Evolutionary conservation across 768 basidiomycete genomes (phyloP).

Genomic region (Paxillus rubicundulus): DNA sequence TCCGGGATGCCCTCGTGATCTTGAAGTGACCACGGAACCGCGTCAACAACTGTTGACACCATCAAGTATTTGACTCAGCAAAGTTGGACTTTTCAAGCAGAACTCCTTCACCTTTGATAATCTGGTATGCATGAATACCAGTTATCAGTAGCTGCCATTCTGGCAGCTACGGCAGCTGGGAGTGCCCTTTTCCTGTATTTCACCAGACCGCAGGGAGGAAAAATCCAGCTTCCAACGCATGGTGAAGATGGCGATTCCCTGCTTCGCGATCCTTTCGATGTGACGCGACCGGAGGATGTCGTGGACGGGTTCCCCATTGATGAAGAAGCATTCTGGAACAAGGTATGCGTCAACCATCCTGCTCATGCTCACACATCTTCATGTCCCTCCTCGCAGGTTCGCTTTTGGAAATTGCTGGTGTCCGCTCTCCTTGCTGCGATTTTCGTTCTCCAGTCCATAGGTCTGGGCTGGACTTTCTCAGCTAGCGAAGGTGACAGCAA

Average conservation of each 20-base stretch:
- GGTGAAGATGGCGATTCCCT: conserved; percentile 24
- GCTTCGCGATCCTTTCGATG: conserved; percentile 59
- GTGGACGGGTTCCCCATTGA: conserved; percentile 66
- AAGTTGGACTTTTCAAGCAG: neutral
- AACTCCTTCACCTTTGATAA: neutral
- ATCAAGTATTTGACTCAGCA: too few relatives aligned
- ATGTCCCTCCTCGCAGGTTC: conserved; percentile 44
- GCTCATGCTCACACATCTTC: neutral
- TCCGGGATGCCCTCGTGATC: too few relatives aligned
- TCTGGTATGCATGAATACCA: conserved; percentile 58
- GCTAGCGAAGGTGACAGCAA: conserved; percentile 30
- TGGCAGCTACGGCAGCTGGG: conserved; percentile 41
- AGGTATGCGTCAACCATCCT: conserved; percentile 31
- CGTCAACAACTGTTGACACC: too few relatives aligned
- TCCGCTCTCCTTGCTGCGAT: conserved; percentile 44
- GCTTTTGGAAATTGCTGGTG: conserved; percentile 54
- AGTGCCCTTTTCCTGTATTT: conserved; percentile 47
- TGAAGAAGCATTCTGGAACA: conserved; percentile 57
- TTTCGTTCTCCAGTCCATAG: conserved; percentile 49
- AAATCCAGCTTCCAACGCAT: conserved; percentile 47
- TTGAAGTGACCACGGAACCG: too few relatives aligned
- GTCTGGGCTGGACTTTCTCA: conserved; percentile 48
- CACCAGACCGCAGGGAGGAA: conserved; percentile 42
- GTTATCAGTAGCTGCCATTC: conserved; percentile 48
- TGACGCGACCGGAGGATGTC: conserved; percentile 69